Evolutionary conservation across 1,139 yeast species (phyloP), one percentile per base, ranked within the genome.

Genomic region (Geotrichum candidum): DNA sequence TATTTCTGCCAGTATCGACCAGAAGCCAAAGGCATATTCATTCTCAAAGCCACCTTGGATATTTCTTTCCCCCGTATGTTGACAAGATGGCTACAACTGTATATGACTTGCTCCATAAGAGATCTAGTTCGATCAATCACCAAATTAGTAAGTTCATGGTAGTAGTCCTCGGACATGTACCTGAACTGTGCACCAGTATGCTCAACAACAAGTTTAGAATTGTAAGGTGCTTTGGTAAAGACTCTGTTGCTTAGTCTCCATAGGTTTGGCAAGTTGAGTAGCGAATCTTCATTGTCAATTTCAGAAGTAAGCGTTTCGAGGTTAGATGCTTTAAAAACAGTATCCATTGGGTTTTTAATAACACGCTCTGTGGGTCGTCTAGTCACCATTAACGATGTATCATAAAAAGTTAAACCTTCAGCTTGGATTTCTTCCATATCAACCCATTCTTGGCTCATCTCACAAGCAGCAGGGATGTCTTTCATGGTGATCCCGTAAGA

Each of bases 401-500:
- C 59, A 41, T 29, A 51, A 25, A 48, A 15, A 13, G 51, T 51
- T 25, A 60, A 25, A 18, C 59, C 53, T 25, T 46, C 45, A 15
- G 79, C 76, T 65, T 82, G 84, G 6, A 70, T 69, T 53, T 82
- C 82, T 68, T 85, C 89, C 70, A 81, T 73, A 13, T 71, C 70
- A 1, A 82, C 69, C 71, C 81, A 84, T 25, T 73, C 73, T 23
- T 76, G 77, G 63, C 81, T 78, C 80, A 84, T 79, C 69, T 85
- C 90, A 65, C 74, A 74, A 0, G 86, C 82, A 1, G 77, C 74
- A 0, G 88, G 88, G 33, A 84, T 70, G 2, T 82, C 82, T 29
- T 71, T 70, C 69, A 78, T 77, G 9, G 71, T 69, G 15, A 79
- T 68, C 60, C 65, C 51, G 51, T 53, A 23, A 11, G n/a, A 33